Conservation (phyloP, 495 filamentous ascomycete genomes). For the Aspergillus leporis region DNA sequence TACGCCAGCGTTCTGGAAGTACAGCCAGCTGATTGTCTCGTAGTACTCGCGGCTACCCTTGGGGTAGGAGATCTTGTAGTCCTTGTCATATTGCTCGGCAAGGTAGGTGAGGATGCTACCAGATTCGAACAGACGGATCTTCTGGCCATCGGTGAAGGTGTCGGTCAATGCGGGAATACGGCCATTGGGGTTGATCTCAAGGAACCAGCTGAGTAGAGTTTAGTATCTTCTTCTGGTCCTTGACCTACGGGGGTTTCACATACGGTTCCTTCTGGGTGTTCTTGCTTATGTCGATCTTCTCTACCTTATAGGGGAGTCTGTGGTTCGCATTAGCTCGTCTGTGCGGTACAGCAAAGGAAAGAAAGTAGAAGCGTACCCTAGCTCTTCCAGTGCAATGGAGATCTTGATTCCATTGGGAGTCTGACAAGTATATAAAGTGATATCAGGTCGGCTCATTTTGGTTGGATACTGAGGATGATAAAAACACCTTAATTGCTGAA, state of each 20-base stretch:
- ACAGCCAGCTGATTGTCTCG: slow-evolving; percentile 78
- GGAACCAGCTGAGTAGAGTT: slow-evolving; percentile 62
- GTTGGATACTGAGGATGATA: background rate
- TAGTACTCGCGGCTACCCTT: slow-evolving; percentile 71
- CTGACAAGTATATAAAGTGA: slow-evolving; percentile 51
- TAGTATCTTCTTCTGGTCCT: background rate
- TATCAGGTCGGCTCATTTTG: slow-evolving; percentile 40
- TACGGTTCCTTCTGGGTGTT: slow-evolving; percentile 77
- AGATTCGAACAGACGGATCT: slow-evolving; percentile 78
- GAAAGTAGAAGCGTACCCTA: slow-evolving; percentile 47
- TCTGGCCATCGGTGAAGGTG: slow-evolving; percentile 66
- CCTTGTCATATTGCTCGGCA: slow-evolving; percentile 73
- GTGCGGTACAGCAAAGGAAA: background rate
- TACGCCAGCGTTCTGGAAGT: slow-evolving; percentile 72
- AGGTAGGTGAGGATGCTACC: slow-evolving; percentile 88
- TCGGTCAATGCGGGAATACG: slow-evolving; percentile 93
- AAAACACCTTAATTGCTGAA: background rate
- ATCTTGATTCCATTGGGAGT: slow-evolving; percentile 70
- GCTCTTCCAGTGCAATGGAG: slow-evolving; percentile 87
- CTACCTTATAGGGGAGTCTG: slow-evolving; percentile 60
- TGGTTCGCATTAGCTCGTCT: slow-evolving; percentile 18
- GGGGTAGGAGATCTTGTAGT: slow-evolving; percentile 84
- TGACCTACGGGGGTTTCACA: slow-evolving; percentile 17
- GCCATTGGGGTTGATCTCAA: slow-evolving; percentile 91
- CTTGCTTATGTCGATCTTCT: slow-evolving; percentile 68